phyloP scores from a whole-genome alignment of 192 early-diverging fungal species.

The Geosiphon pyriformis region DNA sequence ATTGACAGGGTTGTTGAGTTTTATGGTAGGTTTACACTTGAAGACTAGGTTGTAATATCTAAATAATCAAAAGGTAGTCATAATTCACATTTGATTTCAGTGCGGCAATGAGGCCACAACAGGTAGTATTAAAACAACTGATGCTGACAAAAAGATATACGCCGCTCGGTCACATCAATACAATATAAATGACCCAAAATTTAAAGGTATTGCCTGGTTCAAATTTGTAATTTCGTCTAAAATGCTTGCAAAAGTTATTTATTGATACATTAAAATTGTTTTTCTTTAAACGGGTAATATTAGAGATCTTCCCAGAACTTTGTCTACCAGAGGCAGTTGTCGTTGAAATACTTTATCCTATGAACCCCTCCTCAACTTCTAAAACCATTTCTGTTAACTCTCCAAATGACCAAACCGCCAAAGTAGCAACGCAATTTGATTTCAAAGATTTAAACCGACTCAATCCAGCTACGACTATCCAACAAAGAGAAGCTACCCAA shows the following conservation, averaged over 20 bases:
- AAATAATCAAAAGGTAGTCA: not conserved
- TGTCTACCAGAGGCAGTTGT: conserved; percentile 51
- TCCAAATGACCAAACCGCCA: not conserved
- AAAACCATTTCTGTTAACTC: not conserved
- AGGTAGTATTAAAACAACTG: conserved; percentile 80
- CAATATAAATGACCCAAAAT: conserved; percentile 72
- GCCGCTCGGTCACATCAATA: conserved; percentile 74
- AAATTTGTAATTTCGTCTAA: not conserved
- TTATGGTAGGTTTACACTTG: conserved; percentile 75
- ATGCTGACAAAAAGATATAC: conserved; percentile 69
- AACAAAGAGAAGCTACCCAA: conserved; percentile 3
- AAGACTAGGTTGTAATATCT: too few relatives aligned
- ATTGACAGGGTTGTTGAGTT: conserved; percentile 88
- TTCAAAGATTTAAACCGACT: not conserved
- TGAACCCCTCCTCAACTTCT: conserved; percentile 20
- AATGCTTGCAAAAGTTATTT: not conserved
- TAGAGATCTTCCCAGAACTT: conserved; percentile 82
- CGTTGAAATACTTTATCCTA: conserved; percentile 37
- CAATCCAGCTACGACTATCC: conserved; percentile 18
- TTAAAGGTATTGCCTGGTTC: conserved; percentile 51
- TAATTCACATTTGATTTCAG: conserved; percentile 30
- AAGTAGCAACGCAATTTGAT: conserved; percentile 8
- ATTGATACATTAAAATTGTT: not conserved
- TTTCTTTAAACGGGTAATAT: not conserved
- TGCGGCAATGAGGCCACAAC: conserved; percentile 86